These are phyloP conservation scores for Penicillium robsamsonii DNA, from an alignment of 495 filamentous ascomycete species.

Conservation along the genomic window DNA sequence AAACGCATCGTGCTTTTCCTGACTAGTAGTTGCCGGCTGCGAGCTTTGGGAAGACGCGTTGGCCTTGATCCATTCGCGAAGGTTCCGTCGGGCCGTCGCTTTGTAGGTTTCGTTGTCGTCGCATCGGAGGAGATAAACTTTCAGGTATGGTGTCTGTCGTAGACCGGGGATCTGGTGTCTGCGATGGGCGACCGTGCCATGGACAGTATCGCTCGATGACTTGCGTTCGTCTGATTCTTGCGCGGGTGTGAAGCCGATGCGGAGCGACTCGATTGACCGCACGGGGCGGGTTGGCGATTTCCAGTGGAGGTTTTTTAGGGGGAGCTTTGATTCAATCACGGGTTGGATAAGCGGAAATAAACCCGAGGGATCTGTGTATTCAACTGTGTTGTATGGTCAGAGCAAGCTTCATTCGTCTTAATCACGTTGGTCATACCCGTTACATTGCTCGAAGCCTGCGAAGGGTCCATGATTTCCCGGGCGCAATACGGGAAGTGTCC, in stretches of 20 bases:
- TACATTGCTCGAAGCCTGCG: slow-evolving; percentile 51
- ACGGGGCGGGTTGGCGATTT: slow-evolving; percentile 88
- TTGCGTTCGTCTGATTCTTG: slow-evolving; percentile 35
- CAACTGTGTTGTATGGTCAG: slow-evolving; percentile 34
- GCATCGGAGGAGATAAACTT: slow-evolving; percentile 82
- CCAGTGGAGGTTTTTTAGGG: slow-evolving; percentile 94
- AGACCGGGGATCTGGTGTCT: slow-evolving; percentile 95
- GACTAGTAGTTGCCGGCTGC: slow-evolving; percentile 40
- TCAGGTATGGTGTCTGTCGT: slow-evolving; percentile 90
- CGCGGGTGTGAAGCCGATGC: slow-evolving; percentile 76
- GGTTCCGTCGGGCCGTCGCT: slow-evolving; percentile 64
- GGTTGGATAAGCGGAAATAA: slow-evolving; percentile 78
- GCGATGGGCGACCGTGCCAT: slow-evolving; percentile 54
- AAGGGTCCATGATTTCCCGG: slow-evolving; percentile 47
- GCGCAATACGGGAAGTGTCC: slow-evolving; percentile 29
- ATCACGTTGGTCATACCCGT: slow-evolving; percentile 37
- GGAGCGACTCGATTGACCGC: slow-evolving; percentile 86
- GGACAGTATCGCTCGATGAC: slow-evolving; percentile 33
- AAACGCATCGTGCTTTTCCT: slow-evolving; percentile 89
- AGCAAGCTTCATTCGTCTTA: slow-evolving; percentile 4
- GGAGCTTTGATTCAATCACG: slow-evolving; percentile 72
- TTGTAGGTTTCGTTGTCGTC: slow-evolving; percentile 96
- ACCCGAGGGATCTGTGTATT: slow-evolving; percentile 85
- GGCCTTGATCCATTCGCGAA: slow-evolving; percentile 87
- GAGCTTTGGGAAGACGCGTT: slow-evolving; percentile 55